Evolutionary conservation across 176 grass and related monocot genomes (phyloP).

Genomic region (Calamus simplicifolius): DNA sequence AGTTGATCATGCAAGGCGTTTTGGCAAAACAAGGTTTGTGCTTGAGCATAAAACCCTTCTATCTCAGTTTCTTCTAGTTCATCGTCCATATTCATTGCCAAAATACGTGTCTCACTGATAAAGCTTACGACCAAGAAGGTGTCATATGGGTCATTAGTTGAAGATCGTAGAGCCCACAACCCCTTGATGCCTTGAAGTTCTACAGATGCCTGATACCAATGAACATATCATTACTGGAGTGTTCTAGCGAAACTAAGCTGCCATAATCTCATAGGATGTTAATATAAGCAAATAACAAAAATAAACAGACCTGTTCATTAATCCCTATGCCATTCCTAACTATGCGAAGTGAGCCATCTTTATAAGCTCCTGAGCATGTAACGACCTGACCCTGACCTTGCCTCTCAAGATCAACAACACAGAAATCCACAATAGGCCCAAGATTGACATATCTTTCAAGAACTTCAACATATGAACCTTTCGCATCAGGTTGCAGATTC

Average conservation of each 20-base stretch:
- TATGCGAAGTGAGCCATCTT: slow-evolving; percentile 89
- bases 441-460: slow-evolving; percentile 90
- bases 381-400: slow-evolving; percentile 95
- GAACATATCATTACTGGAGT: slow-evolving; percentile 3
- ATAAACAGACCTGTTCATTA: slow-evolving; percentile 66
- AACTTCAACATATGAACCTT: slow-evolving; percentile 87
- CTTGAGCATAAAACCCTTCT: slow-evolving; percentile 85
- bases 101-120: slow-evolving; percentile 87
- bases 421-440: slow-evolving; percentile 94
- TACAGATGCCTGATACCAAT: slow-evolving; percentile 65
- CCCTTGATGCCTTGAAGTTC: slow-evolving; percentile 97
- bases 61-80: slow-evolving; percentile 92
- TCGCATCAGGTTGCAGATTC: slow-evolving; percentile 85
- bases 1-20: slow-evolving; percentile 84
- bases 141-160: slow-evolving; percentile 59
- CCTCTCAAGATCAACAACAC: slow-evolving; percentile 91
- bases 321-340: slow-evolving; percentile 84
- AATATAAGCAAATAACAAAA: background rate
- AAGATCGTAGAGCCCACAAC: slow-evolving; percentile 81
- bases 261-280: no score
- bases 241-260: no score
- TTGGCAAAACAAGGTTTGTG: slow-evolving; percentile 90
- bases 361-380: slow-evolving; percentile 89
- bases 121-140: slow-evolving; percentile 93
- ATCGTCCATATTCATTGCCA: slow-evolving; percentile 98